Evolutionary conservation across 169 alveolate genomes (phyloP), one percentile per base, ranked within the genome.

Genomic region (Eimeria praecox): DNA sequence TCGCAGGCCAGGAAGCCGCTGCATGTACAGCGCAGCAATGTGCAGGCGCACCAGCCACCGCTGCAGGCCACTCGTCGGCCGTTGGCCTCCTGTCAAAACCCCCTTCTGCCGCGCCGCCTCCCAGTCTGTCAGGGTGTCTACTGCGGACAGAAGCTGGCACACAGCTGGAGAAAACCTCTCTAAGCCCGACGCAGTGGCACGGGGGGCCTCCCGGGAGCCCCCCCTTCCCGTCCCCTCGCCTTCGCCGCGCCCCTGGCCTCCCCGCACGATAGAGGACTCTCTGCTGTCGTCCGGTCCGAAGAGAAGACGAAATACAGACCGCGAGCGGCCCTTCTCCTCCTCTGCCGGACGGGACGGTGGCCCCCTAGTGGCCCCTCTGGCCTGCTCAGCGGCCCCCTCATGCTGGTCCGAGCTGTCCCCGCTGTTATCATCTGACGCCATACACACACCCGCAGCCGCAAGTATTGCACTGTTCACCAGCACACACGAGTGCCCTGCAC

Each of bases 1-100:
- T 14, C 83, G 77, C 87, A 90, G 77, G 56, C 66, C 66, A 22
- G 88, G 89, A 42, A 90, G 95, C 33, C 83, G 89, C 78, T 73
- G 87, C 42, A 71, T 24, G 78, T 42, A 90, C 30, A 90, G 33
- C 52, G n/a, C 89, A 38, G 77, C 78, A 73, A 69, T 90, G 88
- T 90, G 95, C 33, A 90, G 89, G 18, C 87, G 71, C 30, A 90
- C 95, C 33, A 90, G 40, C 95, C 95, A 90, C 35, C 95, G 95
- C 62, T 69, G 89, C 64, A 90, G 77, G 38, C 95, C 95, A 59
- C 85, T 69, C n/a, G 88, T 38, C 0, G 90, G 90, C 90, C 90
- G 52, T 27, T 82, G 90, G n/a, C 90, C 90, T 2, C 71, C 90
- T 14, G 56, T 82, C 27, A 82, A 64, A 10, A 40, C 90, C 0